Evolutionary conservation across 2,329 filamentous ascomycete species (phyloP).

Genomic region (Claviceps sorghi): DNA sequence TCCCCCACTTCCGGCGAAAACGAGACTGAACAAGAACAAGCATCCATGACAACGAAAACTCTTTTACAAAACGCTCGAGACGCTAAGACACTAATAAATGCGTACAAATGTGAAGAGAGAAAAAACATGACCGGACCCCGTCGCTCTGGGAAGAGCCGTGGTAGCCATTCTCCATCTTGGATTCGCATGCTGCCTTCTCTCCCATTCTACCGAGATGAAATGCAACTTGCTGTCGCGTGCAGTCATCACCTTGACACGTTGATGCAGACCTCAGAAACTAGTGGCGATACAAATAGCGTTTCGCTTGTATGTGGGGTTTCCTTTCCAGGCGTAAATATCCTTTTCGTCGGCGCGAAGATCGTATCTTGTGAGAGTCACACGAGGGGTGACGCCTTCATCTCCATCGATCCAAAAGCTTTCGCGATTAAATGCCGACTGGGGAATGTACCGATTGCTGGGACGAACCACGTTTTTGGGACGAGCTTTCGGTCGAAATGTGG

Average conservation of each 20-base stretch:
- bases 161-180: neutral
- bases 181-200: neutral
- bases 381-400: conserved; percentile 1
- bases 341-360: conserved; percentile 4
- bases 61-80: neutral
- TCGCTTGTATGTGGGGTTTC: neutral
- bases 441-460: neutral
- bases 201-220: neutral
- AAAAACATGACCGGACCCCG: neutral
- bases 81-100: neutral
- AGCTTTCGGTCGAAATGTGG: neutral
- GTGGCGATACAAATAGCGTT: neutral
- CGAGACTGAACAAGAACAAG: neutral
- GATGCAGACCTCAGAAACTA: neutral
- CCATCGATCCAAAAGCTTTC: conserved; percentile 3
- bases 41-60: neutral
- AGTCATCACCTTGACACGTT: neutral
- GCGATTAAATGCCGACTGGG: neutral
- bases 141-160: neutral
- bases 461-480: neutral
- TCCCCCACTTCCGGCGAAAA: no score
- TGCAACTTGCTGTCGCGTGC: neutral
- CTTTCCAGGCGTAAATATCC: conserved; percentile 4
- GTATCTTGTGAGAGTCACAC: conserved; percentile 4
- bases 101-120: neutral